These are phyloP conservation scores for Cytospora mali DNA, from an alignment of 2,329 filamentous ascomycete species.

Conservation along the genomic window DNA sequence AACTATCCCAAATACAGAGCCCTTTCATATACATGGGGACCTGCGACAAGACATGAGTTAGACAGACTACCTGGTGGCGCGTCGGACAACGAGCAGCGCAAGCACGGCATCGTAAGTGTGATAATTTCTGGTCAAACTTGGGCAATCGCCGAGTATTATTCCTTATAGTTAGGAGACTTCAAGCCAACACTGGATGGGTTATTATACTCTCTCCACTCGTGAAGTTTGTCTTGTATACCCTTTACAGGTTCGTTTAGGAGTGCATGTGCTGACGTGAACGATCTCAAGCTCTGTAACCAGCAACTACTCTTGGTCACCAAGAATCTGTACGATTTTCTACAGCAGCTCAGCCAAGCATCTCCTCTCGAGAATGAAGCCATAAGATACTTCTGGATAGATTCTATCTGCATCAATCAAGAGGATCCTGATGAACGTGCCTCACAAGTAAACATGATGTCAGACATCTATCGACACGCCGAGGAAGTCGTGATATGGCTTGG, in stretches of 20 bases:
- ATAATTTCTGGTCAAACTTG: neutral
- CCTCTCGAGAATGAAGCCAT: too few relatives aligned
- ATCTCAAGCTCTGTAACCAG: neutral
- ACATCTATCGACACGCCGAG: neutral
- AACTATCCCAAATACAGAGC: neutral
- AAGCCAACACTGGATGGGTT: too few relatives aligned
- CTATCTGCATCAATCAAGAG: conserved; percentile 5
- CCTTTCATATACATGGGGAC: conserved; percentile 5
- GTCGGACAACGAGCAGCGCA: neutral
- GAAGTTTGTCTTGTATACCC: too few relatives aligned
- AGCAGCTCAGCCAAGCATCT: neutral
- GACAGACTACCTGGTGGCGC: neutral
- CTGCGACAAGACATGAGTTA: neutral
- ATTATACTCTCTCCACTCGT: too few relatives aligned
- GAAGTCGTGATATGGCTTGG: conserved; percentile 7
- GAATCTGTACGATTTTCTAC: conserved; percentile 2
- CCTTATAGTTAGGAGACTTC: neutral
- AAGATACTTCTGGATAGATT: neutral
- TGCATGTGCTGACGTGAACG: neutral
- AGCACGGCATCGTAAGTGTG: neutral
- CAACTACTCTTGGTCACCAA: neutral
- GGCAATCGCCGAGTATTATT: neutral
- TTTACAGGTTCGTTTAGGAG: too few relatives aligned
- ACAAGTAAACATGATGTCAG: conserved; percentile 7
- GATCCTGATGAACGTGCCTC: neutral